Evolutionary conservation across 805 yeast species (phyloP), one percentile per base, ranked within the genome.

Genomic region (Hanseniaspora hatyaiensis): DNA sequence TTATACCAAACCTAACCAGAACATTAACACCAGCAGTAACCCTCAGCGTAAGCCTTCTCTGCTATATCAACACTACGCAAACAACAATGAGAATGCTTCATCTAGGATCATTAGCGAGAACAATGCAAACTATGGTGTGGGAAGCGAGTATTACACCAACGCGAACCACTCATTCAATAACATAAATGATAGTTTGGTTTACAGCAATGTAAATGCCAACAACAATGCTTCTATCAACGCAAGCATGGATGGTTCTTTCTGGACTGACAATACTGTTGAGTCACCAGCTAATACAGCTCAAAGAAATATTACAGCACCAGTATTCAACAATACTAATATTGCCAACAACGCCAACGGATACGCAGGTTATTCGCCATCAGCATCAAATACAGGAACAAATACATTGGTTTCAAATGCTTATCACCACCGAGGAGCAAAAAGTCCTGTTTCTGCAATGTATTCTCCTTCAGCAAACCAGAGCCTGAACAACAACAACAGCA

Each of bases 251-350:
- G 22, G 28, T n/a, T 18, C 34, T 6, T 44, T 29, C 23, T 44
- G 48, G 48, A 30, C 32, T 13, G 31, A 30, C 4, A 44, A 36
- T 22, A 23, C 29, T 22, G 36, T 36, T 12, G 20, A 24, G 5
- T 44, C 48, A 8, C 48, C 48, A 8, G 16, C 11, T n/a, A 34
- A 34, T 15, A 24, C 30, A 23, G 9, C 20, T 22, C 38, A 44
- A 11, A 44, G 48, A 44, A 44, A 44, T 19, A 44, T 44, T 3
- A 44, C 48, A 15, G 48, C 48, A 6, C 48, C 48, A 11, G 41
- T 44, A 19, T 36, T 44, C n/a, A 44, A 44, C 5, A 44, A 28
- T 15, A 8, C 11, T 13, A n/a, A 12, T 4, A 24, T n/a, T n/a
- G n/a, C n/a, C n/a, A n/a, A n/a, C n/a, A n/a, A n/a, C n/a, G 16